Conservation (phyloP, 2,329 filamentous ascomycete genomes). For the Fusarium miscanthi region DNA sequence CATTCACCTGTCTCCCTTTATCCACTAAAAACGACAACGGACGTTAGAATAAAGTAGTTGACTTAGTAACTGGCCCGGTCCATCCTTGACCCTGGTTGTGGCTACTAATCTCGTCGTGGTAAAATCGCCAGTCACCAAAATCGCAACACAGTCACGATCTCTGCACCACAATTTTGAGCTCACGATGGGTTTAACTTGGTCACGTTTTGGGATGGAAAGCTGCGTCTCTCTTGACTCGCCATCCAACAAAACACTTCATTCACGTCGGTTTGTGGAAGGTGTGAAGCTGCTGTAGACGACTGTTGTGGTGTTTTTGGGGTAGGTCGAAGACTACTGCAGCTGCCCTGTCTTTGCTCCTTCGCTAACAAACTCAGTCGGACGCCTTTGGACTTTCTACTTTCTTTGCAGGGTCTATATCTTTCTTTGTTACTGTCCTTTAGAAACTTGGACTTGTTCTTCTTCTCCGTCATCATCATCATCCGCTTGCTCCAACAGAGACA, state of each 20-base stretch:
- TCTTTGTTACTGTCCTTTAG: background rate
- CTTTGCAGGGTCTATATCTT: background rate
- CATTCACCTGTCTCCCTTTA: background rate
- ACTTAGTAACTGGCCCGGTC: too few relatives aligned
- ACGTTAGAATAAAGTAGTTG: constrained; percentile 9
- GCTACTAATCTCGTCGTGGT: too few relatives aligned
- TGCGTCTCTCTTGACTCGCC: constrained; percentile 16
- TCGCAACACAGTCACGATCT: constrained; percentile 8
- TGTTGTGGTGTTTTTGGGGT: background rate
- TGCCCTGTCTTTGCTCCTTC: background rate
- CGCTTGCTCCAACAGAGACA: background rate
- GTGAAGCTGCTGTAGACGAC: background rate
- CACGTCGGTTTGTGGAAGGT: background rate
- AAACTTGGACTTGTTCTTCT: background rate
- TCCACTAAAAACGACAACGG: background rate
- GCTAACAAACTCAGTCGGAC: background rate
- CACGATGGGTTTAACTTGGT: constrained; percentile 42
- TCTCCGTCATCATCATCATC: background rate
- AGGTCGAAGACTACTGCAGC: constrained; percentile 11
- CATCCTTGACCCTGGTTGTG: background rate
- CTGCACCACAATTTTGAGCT: constrained; percentile 18
- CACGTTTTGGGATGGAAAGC: constrained; percentile 28
- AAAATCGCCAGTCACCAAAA: background rate
- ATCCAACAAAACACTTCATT: background rate
- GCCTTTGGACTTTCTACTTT: constrained; percentile 7